Evolutionary conservation across 2,329 filamentous ascomycete species (phyloP), one percentile per base, ranked within the genome.

Genomic region (Fusarium neocosmosporiellum): DNA sequence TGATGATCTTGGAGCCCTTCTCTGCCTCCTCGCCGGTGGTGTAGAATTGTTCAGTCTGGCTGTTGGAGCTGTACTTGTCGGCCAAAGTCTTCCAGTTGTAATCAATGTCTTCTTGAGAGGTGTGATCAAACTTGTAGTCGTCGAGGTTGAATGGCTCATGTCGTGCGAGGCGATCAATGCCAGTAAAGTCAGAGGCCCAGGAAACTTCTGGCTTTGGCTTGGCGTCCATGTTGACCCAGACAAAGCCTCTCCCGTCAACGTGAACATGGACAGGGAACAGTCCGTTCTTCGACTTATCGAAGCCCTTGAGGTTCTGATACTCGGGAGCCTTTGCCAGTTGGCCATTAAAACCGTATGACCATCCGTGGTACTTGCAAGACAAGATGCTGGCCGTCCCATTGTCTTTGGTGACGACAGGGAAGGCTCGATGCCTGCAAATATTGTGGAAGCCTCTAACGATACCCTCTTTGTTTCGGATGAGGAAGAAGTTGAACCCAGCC

Each of bases 401-500:
- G 3, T 86, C 83, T 57, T 86, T 83, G 2, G 82, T 84, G 2
- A 89, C 87, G 3, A 91, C 85, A 0, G 88, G 87, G 72, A 87
- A 91, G 7, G 89, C 89, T 18, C 89, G 83, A 75, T 91, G 89
- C 2, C 89, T 82, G 79, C 89, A 91, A 24, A 91, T 84, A 75
- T 91, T 91, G 80, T 91, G 89, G 77, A 91, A 90, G 18, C 85
- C 89, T 57, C 87, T 86, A 77, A 90, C 86, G 2, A 84, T 82
- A n/a, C 85, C 85, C n/a, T 86, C 80, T n/a, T 86, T 83, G 75
- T 89, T 87, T n/a, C 80, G 81, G 53, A 85, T 81, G 4, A 90
- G 79, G 70, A 90, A 81, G 77, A 91, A 88, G 11, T 87, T 82
- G 78, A 86, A 90, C 1, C 86, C 88, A 5, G 88, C 88, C 18